Base-by-base conservation (phyloP, 1,284 basidiomycete species). In the Coriolopsis trogii region DNA sequence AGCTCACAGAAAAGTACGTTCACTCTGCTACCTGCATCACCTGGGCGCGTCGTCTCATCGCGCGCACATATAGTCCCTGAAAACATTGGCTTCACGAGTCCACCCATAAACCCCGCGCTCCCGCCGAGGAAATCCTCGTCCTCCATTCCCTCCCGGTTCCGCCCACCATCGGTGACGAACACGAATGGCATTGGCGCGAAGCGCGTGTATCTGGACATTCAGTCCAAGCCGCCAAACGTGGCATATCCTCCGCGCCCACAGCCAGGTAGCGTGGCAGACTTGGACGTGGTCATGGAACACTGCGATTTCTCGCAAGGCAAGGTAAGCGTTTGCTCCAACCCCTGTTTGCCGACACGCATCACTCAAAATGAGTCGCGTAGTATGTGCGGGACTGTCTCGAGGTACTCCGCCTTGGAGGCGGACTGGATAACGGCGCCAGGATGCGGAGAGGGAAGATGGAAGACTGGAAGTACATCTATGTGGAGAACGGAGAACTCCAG, bases 261-360 rank as follows among this genome's bases (percentile, higher is more conserved):
- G 7, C 81, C 89, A 0, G 91, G 92, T n/a, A 87, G 89, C 51
- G 80, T 93, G 20, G 80, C 91, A 13, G 95, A 98, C 68, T 71
- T 98, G 61, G 95, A 98, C 69, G 73, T 89, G 25, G 75, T 96
- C 3, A 87, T 94, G 86, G 87, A 94, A 33, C 82, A 93, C 62
- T 98, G 95, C 67, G 92, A 95, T 71, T 95, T 93, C 66, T 84
- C 84, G 15, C 77, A 82, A 51, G 79, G 84, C 64, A 91, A 93
- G 79, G 93, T 91, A 62, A n/a, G n/a, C n/a, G n/a, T n/a, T n/a
- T n/a, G n/a, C n/a, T n/a, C n/a, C n/a, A n/a, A n/a, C n/a, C n/a
- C n/a, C n/a, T n/a, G n/a, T n/a, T n/a, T n/a, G n/a, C n/a, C n/a
- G n/a, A n/a, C n/a, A n/a, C n/a, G n/a, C n/a, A n/a, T n/a, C n/a